phyloP scores from a whole-genome alignment of 108 stramenopile species.

The Phaeodactylum tricornutum region DNA sequence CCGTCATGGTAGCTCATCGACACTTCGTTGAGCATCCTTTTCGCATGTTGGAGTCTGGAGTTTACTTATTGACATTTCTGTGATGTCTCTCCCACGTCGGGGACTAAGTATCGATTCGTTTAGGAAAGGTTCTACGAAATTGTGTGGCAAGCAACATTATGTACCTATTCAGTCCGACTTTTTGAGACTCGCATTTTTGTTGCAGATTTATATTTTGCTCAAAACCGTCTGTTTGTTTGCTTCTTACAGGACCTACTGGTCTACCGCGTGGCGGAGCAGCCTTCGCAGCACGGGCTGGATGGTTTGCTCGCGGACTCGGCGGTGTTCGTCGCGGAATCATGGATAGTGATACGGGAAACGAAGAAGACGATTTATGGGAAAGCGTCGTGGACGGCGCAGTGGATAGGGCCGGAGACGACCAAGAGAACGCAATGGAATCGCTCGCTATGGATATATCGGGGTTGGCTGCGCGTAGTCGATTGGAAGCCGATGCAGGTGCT shows the following conservation, averaged over 20 bases:
- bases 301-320: conserved; percentile 2
- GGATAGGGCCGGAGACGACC: conserved; percentile 16
- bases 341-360: conserved; percentile 4
- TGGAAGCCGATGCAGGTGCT: not conserved
- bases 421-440: conserved; percentile 17
- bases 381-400: conserved; percentile 8
- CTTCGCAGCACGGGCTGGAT: conserved; percentile 9
- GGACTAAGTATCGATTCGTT: not conserved
- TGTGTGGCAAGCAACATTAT: not conserved
- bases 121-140: not conserved
- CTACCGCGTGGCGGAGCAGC: not conserved
- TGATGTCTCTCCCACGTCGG: not conserved
- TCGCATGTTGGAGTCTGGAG: too few relatives aligned
- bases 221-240: conserved; percentile 1
- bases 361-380: conserved; percentile 17
- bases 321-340: not conserved
- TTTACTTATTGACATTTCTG: not conserved
- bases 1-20: too few relatives aligned
- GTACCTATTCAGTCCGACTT: not conserved
- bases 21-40: too few relatives aligned
- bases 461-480: not conserved
- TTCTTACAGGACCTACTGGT: conserved; percentile 1
- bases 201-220: conserved; percentile 4
- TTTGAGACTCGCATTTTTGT: not conserved
- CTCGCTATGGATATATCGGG: conserved; percentile 19